Evolutionary conservation across 2,329 filamentous ascomycete genomes (phyloP), one percentile per base, ranked within the genome.

Genomic region (Acrocalymma vagum): DNA sequence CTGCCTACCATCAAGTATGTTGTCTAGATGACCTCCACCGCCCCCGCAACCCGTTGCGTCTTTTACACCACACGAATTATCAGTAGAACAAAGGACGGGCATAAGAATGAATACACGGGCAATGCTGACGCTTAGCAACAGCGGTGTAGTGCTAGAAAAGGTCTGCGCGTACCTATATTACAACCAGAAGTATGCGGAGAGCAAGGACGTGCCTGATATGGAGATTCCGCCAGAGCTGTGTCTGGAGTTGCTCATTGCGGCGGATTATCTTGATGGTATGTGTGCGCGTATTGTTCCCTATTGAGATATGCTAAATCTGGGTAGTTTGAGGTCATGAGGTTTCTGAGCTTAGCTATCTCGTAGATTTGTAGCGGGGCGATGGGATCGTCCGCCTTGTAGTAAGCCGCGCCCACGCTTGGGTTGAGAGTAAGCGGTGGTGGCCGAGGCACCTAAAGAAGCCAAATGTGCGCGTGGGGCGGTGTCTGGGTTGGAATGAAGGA

Each of bases 111-210:
- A n/a, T n/a, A n/a, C n/a, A 10, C 8, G n/a, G 15, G 18, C 6
- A 27, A 30, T n/a, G 22, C 46, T 57, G 26, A 58, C 33, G 5
- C 4, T 7, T 5, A 5, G 0, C 65, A n/a, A n/a, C n/a, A 91
- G 87, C 70, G 86, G 83, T 51, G 75, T 86, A 37, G 81, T 91
- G 5, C 81, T 93, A 3, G 88, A 92, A 67, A 90, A 90, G 65
- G 84, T 92, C 21, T 87, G 85, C 67, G 87, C 92, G 71, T 93
- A 92, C 71, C 85, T 91, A 48, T 88, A 90, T 65, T 92, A 91
- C 74, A 88, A 87, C 75, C 85, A 90, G 70, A 86, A 85, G 60
- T 80, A 89, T 70, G 79, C 80, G 35, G 80, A 90, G 53, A 77
- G 77, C 53, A 84, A 86, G 55, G 84, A 90, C 57, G 87, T 91